Evolutionary conservation across 208 protist species (phyloP), one percentile per base, ranked within the genome.

Genomic region (Acanthamoeba lenticulata): DNA sequence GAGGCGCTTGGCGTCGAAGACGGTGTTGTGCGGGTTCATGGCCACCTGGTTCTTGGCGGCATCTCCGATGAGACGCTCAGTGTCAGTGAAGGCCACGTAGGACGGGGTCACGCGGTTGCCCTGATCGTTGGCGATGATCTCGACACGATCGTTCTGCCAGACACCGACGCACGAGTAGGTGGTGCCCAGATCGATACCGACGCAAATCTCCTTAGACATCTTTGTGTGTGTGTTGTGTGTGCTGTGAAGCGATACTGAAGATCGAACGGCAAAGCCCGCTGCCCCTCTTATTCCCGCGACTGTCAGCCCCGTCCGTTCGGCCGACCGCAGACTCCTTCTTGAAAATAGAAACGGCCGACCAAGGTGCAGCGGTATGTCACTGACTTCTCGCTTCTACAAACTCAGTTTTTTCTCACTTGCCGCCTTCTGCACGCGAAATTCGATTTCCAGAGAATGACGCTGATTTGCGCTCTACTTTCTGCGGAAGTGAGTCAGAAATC

Each of bases 31-130:
- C 36, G 98, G 97, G 94, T 98, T 98, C 95, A 97, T 95, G 57
- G 97, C 96, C 15, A 96, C 97, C 95, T 99, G 98, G 90, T 97
- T 97, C 94, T 97, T 97, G 52, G 96, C 97, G 49, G 97, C 96
- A 95, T 98, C 97, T 49, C 97, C 97, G 90, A 98, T 96, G 2
- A 98, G 94, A 92, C 97, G 94, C 94, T 98, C 97, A 13, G 55
- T 97, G 83, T 99, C 98, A 85, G 98, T 99, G 97, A 99, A 99
- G 24, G 99, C 99, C 34, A 99, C 99, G 90, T 98, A 99, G 4
- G 99, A 99, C 29, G 99, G 99, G 21, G 99, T 99, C 49, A 99
- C 99, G 90, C 99, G 97, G 97, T 99, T 99, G 95, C 99, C 99
- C 90, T 97, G 95, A 52, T 98, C 97, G 93, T 98, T 99, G 90